These are phyloP conservation scores for Bretschneidera sinensis DNA, from an alignment of 345 rosid genomes.

Conservation along the genomic window DNA sequence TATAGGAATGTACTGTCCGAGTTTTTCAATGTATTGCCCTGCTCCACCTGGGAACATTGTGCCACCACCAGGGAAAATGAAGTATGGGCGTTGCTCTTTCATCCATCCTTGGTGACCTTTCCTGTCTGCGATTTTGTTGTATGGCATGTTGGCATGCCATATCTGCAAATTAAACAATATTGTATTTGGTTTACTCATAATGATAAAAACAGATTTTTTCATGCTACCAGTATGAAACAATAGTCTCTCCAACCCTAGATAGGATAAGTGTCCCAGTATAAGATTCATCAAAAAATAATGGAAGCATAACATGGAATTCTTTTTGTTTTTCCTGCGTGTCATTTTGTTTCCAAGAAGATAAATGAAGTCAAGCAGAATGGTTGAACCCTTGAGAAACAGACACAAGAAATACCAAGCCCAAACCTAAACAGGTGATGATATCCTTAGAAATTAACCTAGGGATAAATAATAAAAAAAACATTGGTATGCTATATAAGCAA, in stretches of 20 bases:
- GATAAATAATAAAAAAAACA: too few relatives aligned
- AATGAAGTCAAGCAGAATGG: not conserved
- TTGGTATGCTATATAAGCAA: too few relatives aligned
- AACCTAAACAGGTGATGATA: not conserved
- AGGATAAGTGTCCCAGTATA: not conserved
- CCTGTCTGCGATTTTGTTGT: conserved; percentile 92
- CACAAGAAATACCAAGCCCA: not conserved
- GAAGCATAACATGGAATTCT: not conserved
- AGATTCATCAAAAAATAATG: not conserved
- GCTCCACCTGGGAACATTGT: conserved; percentile 99
- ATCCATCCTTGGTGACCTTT: conserved; percentile 99
- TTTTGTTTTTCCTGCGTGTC: too few relatives aligned
- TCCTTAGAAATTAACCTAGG: too few relatives aligned
- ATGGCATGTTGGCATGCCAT: conserved; percentile 97
- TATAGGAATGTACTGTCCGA: conserved; percentile 75
- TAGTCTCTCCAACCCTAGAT: not conserved
- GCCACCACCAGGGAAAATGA: conserved; percentile 96
- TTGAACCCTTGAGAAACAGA: not conserved
- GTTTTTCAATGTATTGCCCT: conserved; percentile 75
- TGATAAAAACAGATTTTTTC: not conserved
- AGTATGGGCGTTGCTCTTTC: conserved; percentile 78
- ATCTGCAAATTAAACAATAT: conserved; percentile 43
- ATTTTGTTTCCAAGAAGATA: not conserved
- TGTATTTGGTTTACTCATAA: too few relatives aligned
- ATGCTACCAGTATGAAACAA: not conserved